Percentiles rank a stretch among this genome's conserved stretches.
Conservation (phyloP, 2,329 filamentous ascomycete genomes). For the Fusarium acutatum region DNA sequence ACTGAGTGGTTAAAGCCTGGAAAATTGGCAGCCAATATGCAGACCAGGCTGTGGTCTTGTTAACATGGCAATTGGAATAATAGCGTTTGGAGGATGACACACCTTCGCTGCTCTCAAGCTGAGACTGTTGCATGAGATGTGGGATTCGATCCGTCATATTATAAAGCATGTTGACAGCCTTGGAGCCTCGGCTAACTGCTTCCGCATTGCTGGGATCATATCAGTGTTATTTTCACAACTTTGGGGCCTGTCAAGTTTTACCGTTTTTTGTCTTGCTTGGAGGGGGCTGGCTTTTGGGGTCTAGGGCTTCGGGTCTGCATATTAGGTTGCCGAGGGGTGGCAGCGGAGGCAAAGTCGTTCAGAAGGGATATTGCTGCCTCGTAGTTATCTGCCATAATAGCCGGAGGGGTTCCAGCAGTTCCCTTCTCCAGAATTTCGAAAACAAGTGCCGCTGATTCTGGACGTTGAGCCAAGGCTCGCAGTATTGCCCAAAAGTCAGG, state of each 20-base stretch:
- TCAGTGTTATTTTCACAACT: background rate
- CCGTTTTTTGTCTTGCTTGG: slow-evolving; percentile 40
- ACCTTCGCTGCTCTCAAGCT: slow-evolving; percentile 88
- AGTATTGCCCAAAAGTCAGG: slow-evolving; percentile 97
- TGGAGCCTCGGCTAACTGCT: slow-evolving; percentile 78
- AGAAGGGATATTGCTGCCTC: slow-evolving; percentile 85
- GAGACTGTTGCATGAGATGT: slow-evolving; percentile 88
- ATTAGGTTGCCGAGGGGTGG: slow-evolving; percentile 73
- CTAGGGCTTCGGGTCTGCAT: slow-evolving; percentile 73
- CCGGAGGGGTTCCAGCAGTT: slow-evolving; percentile 76
- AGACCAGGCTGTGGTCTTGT: slow-evolving; percentile 77
- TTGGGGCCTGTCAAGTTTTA: slow-evolving; percentile 3
- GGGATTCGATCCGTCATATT: slow-evolving; percentile 84
- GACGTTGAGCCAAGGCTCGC: slow-evolving; percentile 73
- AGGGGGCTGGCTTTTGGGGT: slow-evolving; percentile 46
- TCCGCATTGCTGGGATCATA: slow-evolving; percentile 48
- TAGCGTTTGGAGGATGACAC: slow-evolving; percentile 36
- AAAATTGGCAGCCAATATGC: slow-evolving; percentile 98
- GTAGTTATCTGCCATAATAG: slow-evolving; percentile 95
- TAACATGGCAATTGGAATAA: background rate
- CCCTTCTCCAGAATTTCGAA: slow-evolving; percentile 88
- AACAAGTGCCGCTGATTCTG: slow-evolving; percentile 77
- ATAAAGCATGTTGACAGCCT: slow-evolving; percentile 83
- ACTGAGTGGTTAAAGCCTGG: slow-evolving; percentile 86
- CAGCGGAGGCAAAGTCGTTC: slow-evolving; percentile 88